A percentile compares a stretch with the other conserved stretches of the same genome.
phyloP scores from a whole-genome alignment of 768 basidiomycete species.

The Suillus americanus region DNA sequence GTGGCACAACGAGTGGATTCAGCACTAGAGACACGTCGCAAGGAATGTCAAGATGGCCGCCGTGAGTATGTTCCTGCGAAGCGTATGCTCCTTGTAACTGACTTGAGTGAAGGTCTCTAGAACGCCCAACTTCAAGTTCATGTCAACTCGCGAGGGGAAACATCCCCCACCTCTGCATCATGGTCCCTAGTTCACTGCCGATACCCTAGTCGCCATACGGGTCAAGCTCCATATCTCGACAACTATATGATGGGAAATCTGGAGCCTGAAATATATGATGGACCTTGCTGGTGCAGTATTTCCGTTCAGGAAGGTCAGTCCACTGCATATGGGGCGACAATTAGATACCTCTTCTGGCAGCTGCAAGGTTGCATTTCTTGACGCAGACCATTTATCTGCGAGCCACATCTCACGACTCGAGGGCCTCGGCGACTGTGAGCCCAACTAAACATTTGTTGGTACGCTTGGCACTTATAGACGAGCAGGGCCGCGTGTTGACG shows the following conservation, averaged over 20 bases:
- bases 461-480: conserved; percentile 60
- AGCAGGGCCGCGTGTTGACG: conserved; percentile 63
- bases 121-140: not conserved
- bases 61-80: not conserved
- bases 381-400: conserved; percentile 82
- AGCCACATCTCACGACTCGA: conserved; percentile 71
- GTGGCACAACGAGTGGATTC: not conserved
- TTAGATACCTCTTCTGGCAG: conserved; percentile 37
- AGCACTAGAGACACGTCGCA: not conserved
- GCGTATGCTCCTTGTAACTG: not conserved
- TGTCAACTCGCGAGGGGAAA: not conserved
- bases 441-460: conserved; percentile 62
- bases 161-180: not conserved
- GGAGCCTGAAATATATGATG: conserved; percentile 20
- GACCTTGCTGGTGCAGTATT: conserved; percentile 66
- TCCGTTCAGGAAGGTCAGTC: conserved; percentile 63
- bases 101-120: not conserved
- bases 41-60: not conserved
- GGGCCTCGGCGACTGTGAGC: conserved; percentile 69
- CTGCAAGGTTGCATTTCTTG: conserved; percentile 85
- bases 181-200: not conserved
- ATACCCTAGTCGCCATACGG: not conserved
- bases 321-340: not conserved
- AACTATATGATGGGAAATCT: conserved; percentile 41
- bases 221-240: conserved; percentile 42